Evolutionary conservation across 129 eudicot genomes (phyloP).

Genomic region (Lactuca saligna): DNA sequence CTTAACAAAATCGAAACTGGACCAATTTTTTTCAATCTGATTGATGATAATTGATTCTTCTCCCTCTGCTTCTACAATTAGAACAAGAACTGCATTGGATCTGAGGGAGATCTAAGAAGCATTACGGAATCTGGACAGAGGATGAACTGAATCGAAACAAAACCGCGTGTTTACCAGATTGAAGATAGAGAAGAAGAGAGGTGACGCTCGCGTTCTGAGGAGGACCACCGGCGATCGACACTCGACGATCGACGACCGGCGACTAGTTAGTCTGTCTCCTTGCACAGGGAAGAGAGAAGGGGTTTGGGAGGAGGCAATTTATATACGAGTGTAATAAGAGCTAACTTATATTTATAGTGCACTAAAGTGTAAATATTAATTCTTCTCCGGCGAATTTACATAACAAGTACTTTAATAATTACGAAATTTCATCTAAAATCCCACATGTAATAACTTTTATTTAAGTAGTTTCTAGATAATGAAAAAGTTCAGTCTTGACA

Average conservation of each 20-base stretch:
- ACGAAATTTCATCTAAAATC: not conserved
- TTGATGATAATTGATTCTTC: not conserved
- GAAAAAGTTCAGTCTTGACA: no score
- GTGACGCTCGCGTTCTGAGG: not conserved
- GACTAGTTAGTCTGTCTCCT: constrained; percentile 4
- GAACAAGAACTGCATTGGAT: constrained; percentile 10
- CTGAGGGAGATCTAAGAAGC: constrained; percentile 38
- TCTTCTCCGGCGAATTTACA: constrained; percentile 6
- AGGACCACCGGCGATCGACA: constrained; percentile 21
- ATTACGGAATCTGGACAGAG: constrained; percentile 19
- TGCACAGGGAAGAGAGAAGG: constrained; percentile 14
- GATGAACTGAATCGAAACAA: constrained; percentile 7
- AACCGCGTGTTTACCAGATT: not conserved
- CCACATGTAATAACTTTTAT: not conserved
- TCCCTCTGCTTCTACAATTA: not conserved
- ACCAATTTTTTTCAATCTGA: not conserved
- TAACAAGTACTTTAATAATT: not conserved
- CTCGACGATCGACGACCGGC: constrained; percentile 24
- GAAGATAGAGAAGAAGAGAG: constrained; percentile 6
- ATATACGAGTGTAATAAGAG: constrained; percentile 3
- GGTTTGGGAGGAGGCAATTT: constrained; percentile 13
- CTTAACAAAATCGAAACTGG: constrained; percentile 7
- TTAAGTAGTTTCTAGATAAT: not conserved
- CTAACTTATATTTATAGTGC: constrained; percentile 20
- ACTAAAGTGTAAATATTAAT: constrained; percentile 18